phyloP scores from a whole-genome alignment of 495 filamentous ascomycete species.

The Penicillium bovifimosum region DNA sequence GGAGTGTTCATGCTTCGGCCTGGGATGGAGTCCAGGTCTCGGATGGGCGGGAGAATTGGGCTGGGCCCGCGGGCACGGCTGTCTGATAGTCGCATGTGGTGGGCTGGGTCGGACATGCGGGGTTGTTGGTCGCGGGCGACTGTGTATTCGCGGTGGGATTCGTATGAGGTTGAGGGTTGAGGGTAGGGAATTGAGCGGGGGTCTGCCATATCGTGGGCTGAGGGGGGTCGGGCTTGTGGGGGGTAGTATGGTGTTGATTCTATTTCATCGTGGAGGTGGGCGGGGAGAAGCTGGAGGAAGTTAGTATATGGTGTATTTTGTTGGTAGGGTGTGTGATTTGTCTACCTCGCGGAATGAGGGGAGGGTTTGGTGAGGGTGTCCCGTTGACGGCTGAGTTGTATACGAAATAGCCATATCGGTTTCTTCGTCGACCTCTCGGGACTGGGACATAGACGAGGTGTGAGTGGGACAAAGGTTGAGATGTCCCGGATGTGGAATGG shows the following conservation, averaged over 20 bases:
- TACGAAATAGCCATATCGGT: constrained; percentile 45
- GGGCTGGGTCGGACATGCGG: constrained; percentile 15
- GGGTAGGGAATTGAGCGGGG: constrained; percentile 26
- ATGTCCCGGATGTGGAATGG: neutral
- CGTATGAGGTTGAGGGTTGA: constrained; percentile 17
- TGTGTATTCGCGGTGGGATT: constrained; percentile 29
- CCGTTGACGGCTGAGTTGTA: constrained; percentile 31
- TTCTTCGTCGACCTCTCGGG: constrained; percentile 34
- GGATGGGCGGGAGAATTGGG: constrained; percentile 39
- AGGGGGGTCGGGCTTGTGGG: constrained; percentile 32
- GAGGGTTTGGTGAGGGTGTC: constrained; percentile 33
- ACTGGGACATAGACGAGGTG: constrained; percentile 38
- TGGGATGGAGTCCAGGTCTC: constrained; percentile 37
- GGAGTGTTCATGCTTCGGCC: constrained; percentile 20
- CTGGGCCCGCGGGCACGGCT: constrained; percentile 32
- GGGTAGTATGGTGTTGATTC: constrained; percentile 37
- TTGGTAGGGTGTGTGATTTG: neutral
- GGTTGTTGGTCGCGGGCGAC: constrained; percentile 13
- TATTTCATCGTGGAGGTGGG: constrained; percentile 45
- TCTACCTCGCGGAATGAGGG: constrained; percentile 45
- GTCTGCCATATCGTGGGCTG: constrained; percentile 32
- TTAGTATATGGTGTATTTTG: neutral
- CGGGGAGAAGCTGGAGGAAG: constrained; percentile 34
- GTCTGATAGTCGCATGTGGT: constrained; percentile 16
- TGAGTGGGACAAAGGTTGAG: neutral